A percentile compares a stretch with the other conserved stretches of the same genome.
These are phyloP conservation scores for Nidularia pulvinata DNA, from an alignment of 768 basidiomycete species.

Conservation along the genomic window DNA sequence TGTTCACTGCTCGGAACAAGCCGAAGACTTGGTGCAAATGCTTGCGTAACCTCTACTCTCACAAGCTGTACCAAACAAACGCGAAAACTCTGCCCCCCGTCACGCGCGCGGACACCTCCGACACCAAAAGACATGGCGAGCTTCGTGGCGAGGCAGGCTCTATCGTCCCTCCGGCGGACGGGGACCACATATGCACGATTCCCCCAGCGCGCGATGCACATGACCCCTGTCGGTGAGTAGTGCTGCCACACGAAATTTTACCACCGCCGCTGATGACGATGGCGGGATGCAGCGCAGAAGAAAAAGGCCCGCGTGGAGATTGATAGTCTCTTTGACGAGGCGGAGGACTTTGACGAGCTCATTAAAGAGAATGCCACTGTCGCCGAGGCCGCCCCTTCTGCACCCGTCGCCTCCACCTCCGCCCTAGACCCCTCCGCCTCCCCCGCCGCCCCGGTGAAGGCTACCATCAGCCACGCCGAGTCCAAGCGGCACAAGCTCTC, in stretches of 20 bases:
- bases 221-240: conserved; percentile 16
- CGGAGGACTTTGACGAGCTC: conserved; percentile 14
- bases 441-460: background rate
- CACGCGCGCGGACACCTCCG: background rate
- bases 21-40: no score
- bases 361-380: conserved; percentile 6
- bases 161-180: background rate
- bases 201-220: conserved; percentile 10
- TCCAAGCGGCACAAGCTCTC: conserved; percentile 18
- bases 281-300: conserved; percentile 21
- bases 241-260: conserved; percentile 3
- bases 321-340: conserved; percentile 27
- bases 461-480: conserved; percentile 1
- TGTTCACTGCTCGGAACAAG: no score
- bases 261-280: conserved; percentile 2
- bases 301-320: conserved; percentile 22
- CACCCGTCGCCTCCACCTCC: conserved; percentile 2
- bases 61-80: no score
- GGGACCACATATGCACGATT: background rate
- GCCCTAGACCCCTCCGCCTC: background rate
- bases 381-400: conserved; percentile 1
- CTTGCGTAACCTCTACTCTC: no score
- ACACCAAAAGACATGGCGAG: background rate
- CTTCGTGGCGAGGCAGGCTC: background rate
- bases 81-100: no score